Evolutionary conservation across 768 basidiomycete species (phyloP).

Genomic region (Suillus lakei): DNA sequence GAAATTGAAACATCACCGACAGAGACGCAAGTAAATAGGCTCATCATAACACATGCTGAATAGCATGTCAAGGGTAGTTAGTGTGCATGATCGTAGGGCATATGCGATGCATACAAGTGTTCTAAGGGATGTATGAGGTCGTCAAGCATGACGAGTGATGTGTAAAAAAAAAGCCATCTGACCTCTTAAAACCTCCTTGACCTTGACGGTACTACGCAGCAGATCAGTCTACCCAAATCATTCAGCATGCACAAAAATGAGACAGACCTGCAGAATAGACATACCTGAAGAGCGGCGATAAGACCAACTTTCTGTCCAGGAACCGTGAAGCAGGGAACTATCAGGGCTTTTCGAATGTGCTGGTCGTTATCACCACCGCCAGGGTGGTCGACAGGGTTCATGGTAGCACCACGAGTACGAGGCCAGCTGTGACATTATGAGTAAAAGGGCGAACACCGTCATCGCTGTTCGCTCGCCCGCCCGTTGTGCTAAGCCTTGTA

Average conservation of each 20-base stretch:
- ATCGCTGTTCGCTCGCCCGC: slow-evolving; percentile 47
- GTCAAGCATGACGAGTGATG: slow-evolving; percentile 25
- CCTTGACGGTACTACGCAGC: slow-evolving; percentile 96
- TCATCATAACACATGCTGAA: neutral
- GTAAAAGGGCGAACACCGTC: neutral
- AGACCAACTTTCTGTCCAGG: slow-evolving; percentile 99
- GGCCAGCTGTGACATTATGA: slow-evolving; percentile 68
- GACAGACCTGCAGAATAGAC: slow-evolving; percentile 32
- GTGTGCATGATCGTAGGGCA: slow-evolving; percentile 16
- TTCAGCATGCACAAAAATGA: slow-evolving; percentile 3
- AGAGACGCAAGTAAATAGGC: no score
- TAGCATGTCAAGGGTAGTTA: neutral
- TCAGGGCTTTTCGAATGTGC: slow-evolving; percentile 99
- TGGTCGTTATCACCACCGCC: slow-evolving; percentile 99
- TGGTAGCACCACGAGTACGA: slow-evolving; percentile 99
- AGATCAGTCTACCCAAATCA: slow-evolving; percentile 78
- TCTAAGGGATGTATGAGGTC: slow-evolving; percentile 12
- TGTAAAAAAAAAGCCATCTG: slow-evolving; percentile 18
- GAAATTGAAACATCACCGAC: no score
- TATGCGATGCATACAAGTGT: slow-evolving; percentile 30
- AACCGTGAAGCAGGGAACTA: slow-evolving; percentile 92
- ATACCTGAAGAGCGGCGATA: slow-evolving; percentile 91
- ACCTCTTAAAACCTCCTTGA: slow-evolving; percentile 82
- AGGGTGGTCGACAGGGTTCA: slow-evolving; percentile 98
- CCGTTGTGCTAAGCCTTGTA: slow-evolving; percentile 99